Evolutionary conservation across 352 stramenopile species (phyloP), one percentile per base, ranked within the genome.

Genomic region (Phytophthora syringae): DNA sequence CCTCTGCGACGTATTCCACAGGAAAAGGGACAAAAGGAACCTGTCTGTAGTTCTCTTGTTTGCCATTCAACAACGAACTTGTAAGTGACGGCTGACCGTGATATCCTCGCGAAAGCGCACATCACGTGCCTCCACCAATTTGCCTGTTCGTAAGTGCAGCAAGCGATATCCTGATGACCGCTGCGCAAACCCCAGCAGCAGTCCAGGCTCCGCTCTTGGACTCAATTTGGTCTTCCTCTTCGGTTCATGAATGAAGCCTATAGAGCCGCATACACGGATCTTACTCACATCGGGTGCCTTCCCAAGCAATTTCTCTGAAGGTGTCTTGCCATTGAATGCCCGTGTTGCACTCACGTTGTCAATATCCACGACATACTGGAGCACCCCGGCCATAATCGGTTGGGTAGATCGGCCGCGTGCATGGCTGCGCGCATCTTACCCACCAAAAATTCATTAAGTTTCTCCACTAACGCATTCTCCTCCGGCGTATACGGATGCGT

Each of bases 401-500:
- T 43, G 1, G 39, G 39, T 18, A 66, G 34, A 22, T 66, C 37
- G 0, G 49, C 58, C 1, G 58, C 49, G 15, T 55, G 12, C 44
- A 69, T 69, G 0, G 11, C 43, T 0, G 51, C 20, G 0, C 51
- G n/a, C 36, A 52, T 63, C 15, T 62, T 58, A 9, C 45, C 42
- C 1, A 53, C 36, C 1, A 63, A 16, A 0, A 62, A 24, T 1
- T 52, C 60, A 9, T 54, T 54, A 1, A 54, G 24, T 18, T 54
- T 54, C 25, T 68, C 58, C 0, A 59, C 48, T 0, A 68, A 44
- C 0, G 60, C 43, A 7, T 57, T 57, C 2, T 57, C 44, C 13
- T 57, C 44, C 0, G 60, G 51, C 0, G 43, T 68, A 22, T 62
- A 57, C 5, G 15, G 43, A 11, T 62, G 52, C 0, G 52, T 62